phyloP scores from a whole-genome alignment of 108 stramenopile genomes.

The Cyclotella cryptica region DNA sequence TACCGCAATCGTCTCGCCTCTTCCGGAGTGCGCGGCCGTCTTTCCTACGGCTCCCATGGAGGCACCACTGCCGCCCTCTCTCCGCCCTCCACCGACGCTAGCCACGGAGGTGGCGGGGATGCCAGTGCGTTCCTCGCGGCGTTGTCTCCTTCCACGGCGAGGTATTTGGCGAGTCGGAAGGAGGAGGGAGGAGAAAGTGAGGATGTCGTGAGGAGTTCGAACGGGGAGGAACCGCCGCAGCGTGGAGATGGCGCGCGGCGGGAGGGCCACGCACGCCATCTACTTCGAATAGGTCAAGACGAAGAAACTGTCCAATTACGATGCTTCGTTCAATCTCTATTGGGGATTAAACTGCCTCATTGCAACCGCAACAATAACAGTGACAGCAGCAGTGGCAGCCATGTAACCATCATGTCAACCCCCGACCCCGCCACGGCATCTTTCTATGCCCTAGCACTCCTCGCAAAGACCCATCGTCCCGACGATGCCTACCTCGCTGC shows the following conservation, averaged over 20 bases:
- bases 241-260: background rate
- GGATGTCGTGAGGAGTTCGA: background rate
- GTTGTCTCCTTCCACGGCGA: constrained; percentile 27
- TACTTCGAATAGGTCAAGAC: constrained; percentile 1
- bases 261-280: background rate
- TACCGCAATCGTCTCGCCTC: background rate
- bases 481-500: constrained; percentile 77
- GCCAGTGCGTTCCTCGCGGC: constrained; percentile 20
- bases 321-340: constrained; percentile 45
- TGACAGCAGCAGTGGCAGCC: background rate
- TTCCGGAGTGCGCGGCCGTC: background rate
- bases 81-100: background rate
- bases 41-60: constrained; percentile 6
- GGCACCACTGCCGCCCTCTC: background rate
- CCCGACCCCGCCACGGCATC: constrained; percentile 61
- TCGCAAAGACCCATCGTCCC: constrained; percentile 56
- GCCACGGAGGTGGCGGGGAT: background rate
- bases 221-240: background rate
- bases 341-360: constrained; percentile 28
- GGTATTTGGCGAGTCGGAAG: background rate
- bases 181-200: background rate
- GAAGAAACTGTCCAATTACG: constrained; percentile 35
- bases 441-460: constrained; percentile 69
- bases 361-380: background rate
- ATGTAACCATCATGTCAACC: constrained; percentile 20